These are phyloP conservation scores for Xylaria sp. DNA, from an alignment of 495 filamentous ascomycete genomes.

Conservation along the genomic window DNA sequence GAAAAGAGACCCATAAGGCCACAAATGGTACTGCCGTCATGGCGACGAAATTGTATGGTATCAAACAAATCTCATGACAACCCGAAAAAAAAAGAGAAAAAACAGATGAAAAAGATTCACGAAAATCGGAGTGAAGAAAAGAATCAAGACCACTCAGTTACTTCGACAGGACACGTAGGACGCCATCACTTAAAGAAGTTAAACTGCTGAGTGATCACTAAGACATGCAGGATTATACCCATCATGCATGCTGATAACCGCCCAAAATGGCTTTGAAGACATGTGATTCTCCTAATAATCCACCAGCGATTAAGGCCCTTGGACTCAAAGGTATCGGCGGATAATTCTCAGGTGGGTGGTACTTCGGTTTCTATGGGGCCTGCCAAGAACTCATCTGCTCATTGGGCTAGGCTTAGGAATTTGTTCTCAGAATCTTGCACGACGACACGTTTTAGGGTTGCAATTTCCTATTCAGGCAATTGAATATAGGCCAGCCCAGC, in stretches of 20 bases:
- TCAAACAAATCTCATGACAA: neutral
- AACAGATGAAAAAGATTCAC: neutral
- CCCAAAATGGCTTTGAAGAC: neutral
- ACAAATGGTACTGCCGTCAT: constrained; percentile 21
- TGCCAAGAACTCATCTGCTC: too few relatives aligned
- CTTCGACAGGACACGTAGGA: neutral
- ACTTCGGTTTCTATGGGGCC: too few relatives aligned
- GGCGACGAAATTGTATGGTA: neutral
- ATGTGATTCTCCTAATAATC: neutral
- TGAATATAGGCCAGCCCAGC: too few relatives aligned
- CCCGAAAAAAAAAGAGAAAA: too few relatives aligned
- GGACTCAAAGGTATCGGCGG: neutral
- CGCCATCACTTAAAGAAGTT: neutral
- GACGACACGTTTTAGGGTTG: too few relatives aligned
- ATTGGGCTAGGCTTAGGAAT: too few relatives aligned
- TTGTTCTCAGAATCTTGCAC: too few relatives aligned
- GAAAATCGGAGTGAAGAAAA: neutral
- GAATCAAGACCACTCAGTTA: neutral
- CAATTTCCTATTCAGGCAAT: too few relatives aligned
- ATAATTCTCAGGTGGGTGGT: too few relatives aligned
- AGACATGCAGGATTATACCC: constrained; percentile 9
- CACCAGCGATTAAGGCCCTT: neutral
- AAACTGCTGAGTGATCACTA: neutral
- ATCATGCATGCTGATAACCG: neutral
- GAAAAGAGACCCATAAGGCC: constrained; percentile 16